Conservation (phyloP, 148 eudicot species). For the Nepenthes mirabilis region DNA sequence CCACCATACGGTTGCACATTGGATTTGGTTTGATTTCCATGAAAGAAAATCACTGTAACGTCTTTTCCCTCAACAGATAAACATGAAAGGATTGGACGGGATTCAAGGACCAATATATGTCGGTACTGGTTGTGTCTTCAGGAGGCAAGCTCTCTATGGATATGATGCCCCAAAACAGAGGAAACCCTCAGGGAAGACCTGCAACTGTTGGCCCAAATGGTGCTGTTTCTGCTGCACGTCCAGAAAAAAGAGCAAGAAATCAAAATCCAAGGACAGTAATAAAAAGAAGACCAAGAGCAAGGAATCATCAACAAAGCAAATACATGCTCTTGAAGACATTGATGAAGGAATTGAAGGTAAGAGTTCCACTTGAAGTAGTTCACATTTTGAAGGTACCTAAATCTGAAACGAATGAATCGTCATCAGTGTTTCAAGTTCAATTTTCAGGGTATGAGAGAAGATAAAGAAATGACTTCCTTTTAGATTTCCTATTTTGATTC, state of each 20-base stretch:
- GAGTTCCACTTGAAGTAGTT: not conserved
- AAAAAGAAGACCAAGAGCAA: conserved; percentile 51
- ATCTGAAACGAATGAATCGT: too few species aligned
- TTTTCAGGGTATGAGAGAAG: not conserved
- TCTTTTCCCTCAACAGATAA: conserved; percentile 32
- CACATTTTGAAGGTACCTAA: too few species aligned
- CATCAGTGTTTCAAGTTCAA: too few species aligned
- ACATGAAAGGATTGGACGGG: conserved; percentile 90
- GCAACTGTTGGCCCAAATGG: conserved; percentile 87
- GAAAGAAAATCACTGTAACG: not conserved
- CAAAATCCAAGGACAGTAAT: conserved; percentile 47
- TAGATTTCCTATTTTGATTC: not conserved
- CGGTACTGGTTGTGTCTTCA: conserved; percentile 80
- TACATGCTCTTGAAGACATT: conserved; percentile 87
- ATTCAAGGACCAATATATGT: conserved; percentile 89
- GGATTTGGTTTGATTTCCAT: too few species aligned
- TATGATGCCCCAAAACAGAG: conserved; percentile 69
- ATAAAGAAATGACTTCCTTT: not conserved
- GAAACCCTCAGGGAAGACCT: conserved; percentile 65
- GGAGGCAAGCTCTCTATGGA: conserved; percentile 86
- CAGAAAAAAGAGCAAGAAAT: conserved; percentile 44
- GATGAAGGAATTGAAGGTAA: conserved; percentile 97
- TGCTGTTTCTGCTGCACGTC: conserved; percentile 41
- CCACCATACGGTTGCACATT: too few species aligned
- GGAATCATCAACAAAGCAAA: conserved; percentile 54